Evolutionary conservation across 306 rosid genomes (phyloP).

Genomic region (Trifolium fragiferum): DNA sequence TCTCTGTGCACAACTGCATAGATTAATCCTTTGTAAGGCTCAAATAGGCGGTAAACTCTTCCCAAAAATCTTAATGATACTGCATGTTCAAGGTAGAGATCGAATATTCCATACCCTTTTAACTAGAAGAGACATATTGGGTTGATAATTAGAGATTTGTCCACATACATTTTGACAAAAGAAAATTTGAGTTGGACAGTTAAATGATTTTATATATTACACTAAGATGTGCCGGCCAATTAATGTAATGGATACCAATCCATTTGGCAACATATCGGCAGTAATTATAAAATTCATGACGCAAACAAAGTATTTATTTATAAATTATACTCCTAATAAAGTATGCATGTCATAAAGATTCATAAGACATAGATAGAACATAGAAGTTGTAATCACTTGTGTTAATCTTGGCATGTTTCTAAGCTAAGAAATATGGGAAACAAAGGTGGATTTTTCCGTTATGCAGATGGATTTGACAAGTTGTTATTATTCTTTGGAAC

Average conservation of each 20-base stretch:
- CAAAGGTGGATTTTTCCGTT: slow-evolving; percentile 55
- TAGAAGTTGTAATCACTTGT: background rate
- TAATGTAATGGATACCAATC: background rate
- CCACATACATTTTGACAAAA: slow-evolving; percentile 4
- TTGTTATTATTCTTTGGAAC: slow-evolving; percentile 66
- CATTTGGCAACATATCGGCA: slow-evolving; percentile 1
- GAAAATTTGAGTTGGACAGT: background rate
- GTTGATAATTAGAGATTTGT: background rate
- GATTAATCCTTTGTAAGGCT: too few species aligned
- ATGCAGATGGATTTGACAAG: slow-evolving; percentile 70
- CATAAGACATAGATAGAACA: background rate
- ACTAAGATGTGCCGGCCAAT: slow-evolving; percentile 46
- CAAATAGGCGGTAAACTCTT: too few species aligned
- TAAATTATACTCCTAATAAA: slow-evolving; percentile 15
- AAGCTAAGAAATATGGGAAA: slow-evolving; percentile 46
- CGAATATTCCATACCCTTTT: too few species aligned
- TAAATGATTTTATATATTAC: background rate
- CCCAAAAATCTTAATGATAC: too few species aligned
- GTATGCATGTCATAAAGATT: background rate
- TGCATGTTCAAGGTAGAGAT: too few species aligned
- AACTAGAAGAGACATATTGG: too few species aligned
- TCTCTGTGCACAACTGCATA: too few species aligned
- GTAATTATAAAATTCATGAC: background rate
- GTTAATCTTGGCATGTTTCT: slow-evolving; percentile 9
- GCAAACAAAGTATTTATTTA: background rate